A percentile compares a stretch with the other conserved stretches of the same genome.
Conservation (phyloP, 441 rosid genomes). For the Omphalea diandra region DNA sequence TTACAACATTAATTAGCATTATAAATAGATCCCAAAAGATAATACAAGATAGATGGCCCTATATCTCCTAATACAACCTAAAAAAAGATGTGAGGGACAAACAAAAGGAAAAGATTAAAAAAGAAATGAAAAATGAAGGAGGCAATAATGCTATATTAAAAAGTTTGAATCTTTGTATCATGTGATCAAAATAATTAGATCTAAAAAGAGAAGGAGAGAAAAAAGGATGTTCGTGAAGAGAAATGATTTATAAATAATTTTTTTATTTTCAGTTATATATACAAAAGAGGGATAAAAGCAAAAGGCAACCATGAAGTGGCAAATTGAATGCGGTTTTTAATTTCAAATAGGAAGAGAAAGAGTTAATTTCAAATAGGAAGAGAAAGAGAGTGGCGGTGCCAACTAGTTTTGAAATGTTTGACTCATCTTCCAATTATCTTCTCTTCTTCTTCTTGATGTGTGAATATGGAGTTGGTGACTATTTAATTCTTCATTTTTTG, state of each 20-base stretch:
- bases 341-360: not conserved
- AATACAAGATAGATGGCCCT: not conserved
- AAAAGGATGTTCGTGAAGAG: slow-evolving; percentile 9
- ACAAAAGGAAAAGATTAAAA: not conserved
- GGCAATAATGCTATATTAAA: too few relatives aligned
- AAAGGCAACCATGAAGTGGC: not conserved
- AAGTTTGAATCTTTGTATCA: not conserved
- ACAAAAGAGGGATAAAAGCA: not conserved
- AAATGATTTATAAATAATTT: slow-evolving; percentile 10
- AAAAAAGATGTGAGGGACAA: not conserved
- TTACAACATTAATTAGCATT: not conserved
- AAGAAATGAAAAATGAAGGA: not conserved
- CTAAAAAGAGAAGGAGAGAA: not conserved
- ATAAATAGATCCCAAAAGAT: not conserved
- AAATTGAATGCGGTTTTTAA: not conserved
- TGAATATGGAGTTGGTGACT: too few relatives aligned
- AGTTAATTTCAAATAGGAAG: too few relatives aligned
- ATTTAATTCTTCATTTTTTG: too few relatives aligned
- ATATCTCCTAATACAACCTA: not conserved
- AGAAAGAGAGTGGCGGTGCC: slow-evolving; percentile 14
- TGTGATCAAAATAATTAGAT: too few relatives aligned
- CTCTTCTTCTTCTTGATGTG: too few relatives aligned
- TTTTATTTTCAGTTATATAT: not conserved
- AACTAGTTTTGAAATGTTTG: slow-evolving; percentile 7
- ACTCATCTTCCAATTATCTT: too few relatives aligned